Evolutionary conservation across 148 eudicot species (phyloP).

Genomic region (Spergularia bocconei): DNA sequence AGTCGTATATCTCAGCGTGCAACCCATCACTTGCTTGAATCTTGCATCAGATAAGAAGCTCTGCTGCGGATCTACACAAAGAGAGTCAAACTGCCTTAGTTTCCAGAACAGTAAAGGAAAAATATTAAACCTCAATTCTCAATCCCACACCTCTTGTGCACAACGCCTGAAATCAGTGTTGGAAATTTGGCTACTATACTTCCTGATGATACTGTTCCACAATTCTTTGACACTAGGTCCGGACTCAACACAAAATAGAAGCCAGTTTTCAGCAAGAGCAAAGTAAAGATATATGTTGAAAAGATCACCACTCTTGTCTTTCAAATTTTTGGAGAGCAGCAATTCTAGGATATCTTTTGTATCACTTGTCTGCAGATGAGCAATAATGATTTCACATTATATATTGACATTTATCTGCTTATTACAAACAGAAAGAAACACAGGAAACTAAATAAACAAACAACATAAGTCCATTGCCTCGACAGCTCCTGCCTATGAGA

Average conservation of each 20-base stretch:
- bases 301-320: slow-evolving; percentile 68
- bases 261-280: slow-evolving; percentile 72
- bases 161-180: slow-evolving; percentile 80
- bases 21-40: slow-evolving; percentile 32
- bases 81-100: background rate
- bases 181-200: slow-evolving; percentile 69
- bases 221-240: slow-evolving; percentile 33
- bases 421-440: background rate
- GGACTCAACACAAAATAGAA: slow-evolving; percentile 36
- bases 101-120: background rate
- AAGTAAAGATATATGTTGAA: slow-evolving; percentile 60
- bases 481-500: too few relatives aligned
- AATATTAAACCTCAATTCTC: background rate
- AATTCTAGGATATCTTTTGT: slow-evolving; percentile 48
- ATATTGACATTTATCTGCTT: background rate
- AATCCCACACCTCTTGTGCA: slow-evolving; percentile 66
- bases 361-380: slow-evolving; percentile 43
- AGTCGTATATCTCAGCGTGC: slow-evolving; percentile 4
- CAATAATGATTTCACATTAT: slow-evolving; percentile 1
- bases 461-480: too few relatives aligned
- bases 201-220: slow-evolving; percentile 60
- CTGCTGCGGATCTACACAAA: slow-evolving; percentile 70
- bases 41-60: slow-evolving; percentile 81
- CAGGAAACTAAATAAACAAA: too few relatives aligned
- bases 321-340: slow-evolving; percentile 53